Percentiles rank a stretch among this genome's conserved stretches.
Evolutionary conservation across 2,329 filamentous ascomycete genomes (phyloP).

Genomic region (Calonectria honghensis): DNA sequence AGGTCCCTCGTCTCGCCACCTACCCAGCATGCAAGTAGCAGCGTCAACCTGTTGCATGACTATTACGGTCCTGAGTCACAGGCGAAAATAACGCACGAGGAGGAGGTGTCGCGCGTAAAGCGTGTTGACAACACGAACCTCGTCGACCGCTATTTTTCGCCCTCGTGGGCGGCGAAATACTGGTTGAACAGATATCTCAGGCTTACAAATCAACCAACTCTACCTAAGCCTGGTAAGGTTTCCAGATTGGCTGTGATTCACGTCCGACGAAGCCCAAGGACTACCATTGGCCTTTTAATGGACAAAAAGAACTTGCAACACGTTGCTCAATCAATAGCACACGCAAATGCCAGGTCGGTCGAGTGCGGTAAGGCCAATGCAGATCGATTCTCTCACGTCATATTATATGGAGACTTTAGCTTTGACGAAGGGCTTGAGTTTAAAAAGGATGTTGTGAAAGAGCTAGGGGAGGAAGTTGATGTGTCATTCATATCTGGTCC

Average conservation of each 20-base stretch:
- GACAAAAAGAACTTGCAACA: not conserved
- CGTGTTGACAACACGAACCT: not conserved
- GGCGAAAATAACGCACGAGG: not conserved
- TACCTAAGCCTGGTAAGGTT: not conserved
- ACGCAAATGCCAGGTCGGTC: not conserved
- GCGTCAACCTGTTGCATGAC: not conserved
- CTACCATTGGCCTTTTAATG: not conserved
- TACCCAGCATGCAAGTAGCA: not conserved
- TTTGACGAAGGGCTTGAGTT: not conserved
- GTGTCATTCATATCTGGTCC: not conserved
- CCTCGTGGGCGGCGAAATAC: too few relatives aligned
- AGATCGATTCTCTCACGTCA: not conserved
- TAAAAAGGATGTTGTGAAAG: not conserved
- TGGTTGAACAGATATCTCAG: too few relatives aligned
- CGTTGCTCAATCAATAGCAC: not conserved
- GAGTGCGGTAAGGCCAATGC: not conserved
- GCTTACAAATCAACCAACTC: not conserved
- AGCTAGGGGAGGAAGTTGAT: not conserved
- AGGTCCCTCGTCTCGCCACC: not conserved
- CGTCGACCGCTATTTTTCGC: too few relatives aligned
- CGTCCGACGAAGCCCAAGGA: not conserved
- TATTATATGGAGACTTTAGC: not conserved
- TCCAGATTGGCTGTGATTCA: not conserved
- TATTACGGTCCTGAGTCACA: not conserved
- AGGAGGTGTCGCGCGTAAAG: not conserved